Base-by-base conservation (phyloP, 345 rosid species). In the Dipteronia dyeriana region DNA sequence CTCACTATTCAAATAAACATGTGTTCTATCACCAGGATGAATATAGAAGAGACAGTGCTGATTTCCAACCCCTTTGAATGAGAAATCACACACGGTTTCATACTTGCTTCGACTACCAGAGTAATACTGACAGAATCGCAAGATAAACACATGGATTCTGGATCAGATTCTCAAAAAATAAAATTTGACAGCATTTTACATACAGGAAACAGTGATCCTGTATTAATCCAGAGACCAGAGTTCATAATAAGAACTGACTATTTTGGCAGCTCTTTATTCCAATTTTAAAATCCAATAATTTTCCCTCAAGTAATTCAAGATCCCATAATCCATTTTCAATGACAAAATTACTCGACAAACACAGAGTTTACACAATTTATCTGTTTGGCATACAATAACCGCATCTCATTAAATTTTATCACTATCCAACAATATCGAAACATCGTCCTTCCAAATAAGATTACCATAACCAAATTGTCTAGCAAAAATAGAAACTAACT, bases 401-500 rank as follows among this genome's bases (percentile, higher is more conserved):
- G 74, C 39, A 63, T 43, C 26, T 78, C 78, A 78, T 34, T 70
- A 75, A 41, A 29, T n/a, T 59, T 73, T 76, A 73, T 47, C 38
- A 69, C 73, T 75, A 82, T 84, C 84, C 41, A 75, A 77, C 53
- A 79, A 66, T 67, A 71, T 29, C 49, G 76, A 75, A 57, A 76
- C 81, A 71, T 80, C 85, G 22, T 86, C 88, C 88, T 88, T 90
- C 86, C 85, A 80, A 45, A 82, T 76, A 82, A 88, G 77, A 77
- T 61, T 76, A 76, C 66, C 83, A 80, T 86, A 93, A 70, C 86
- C 88, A 83, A 91, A 90, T 29, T 76, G 78, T 79, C 82, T 84
- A 13, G 83, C 87, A 79, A 92, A 94, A 81, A 95, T 91, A 73
- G 97, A 86, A 83, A 94, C 82, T 82, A 96, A 84, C 74, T 94